Evolutionary conservation across 352 stramenopile genomes (phyloP).

Genomic region (Phytophthora fragariaefolia): DNA sequence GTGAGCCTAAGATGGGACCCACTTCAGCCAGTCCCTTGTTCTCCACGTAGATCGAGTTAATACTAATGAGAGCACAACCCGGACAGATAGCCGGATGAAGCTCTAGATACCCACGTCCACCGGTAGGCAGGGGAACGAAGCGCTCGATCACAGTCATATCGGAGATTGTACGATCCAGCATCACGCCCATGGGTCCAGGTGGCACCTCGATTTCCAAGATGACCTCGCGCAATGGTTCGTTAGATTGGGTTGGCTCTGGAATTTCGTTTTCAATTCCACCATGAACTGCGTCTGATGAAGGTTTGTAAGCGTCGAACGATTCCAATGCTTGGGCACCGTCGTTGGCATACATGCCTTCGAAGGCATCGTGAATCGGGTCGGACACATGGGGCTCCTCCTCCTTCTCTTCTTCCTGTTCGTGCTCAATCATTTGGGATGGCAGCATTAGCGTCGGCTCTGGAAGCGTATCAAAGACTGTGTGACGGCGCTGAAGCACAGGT

Average conservation of each 20-base stretch:
- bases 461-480: conserved; percentile 68
- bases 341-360: conserved; percentile 72
- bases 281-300: conserved; percentile 28
- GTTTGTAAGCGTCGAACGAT: conserved; percentile 46
- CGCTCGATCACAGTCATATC: conserved; percentile 84
- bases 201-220: conserved; percentile 85
- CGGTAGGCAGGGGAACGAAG: conserved; percentile 72
- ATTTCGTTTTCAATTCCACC: conserved; percentile 9
- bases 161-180: conserved; percentile 79
- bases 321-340: conserved; percentile 47
- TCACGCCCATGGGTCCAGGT: conserved; percentile 80
- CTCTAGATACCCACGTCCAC: conserved; percentile 79
- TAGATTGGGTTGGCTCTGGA: conserved; percentile 36
- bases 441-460: conserved; percentile 50
- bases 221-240: conserved; percentile 71
- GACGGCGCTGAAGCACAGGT: conserved; percentile 28
- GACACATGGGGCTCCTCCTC: conserved; percentile 38
- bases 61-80: conserved; percentile 76
- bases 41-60: conserved; percentile 82
- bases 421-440: conserved; percentile 16
- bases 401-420: conserved; percentile 39
- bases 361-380: conserved; percentile 85
- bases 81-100: conserved; percentile 83
- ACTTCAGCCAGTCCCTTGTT: conserved; percentile 76
- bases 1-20: conserved; percentile 67